Evolutionary conservation across 352 stramenopile genomes (phyloP), one percentile per base, ranked within the genome.

Genomic region (Phytophthora lateralis): DNA sequence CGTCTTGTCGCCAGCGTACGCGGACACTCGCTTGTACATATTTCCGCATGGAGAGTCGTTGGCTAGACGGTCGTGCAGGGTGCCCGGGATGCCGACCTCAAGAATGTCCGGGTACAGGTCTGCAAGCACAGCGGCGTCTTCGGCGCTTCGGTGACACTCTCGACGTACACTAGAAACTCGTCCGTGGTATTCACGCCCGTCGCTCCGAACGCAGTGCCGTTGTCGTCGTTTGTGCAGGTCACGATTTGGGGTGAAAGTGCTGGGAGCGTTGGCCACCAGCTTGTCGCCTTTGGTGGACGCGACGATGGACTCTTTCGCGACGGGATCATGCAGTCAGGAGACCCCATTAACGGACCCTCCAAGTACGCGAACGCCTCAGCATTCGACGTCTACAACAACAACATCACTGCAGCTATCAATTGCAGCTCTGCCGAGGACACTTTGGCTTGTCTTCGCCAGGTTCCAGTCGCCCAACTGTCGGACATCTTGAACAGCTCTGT

Each of bases 181-280:
- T 60, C 60, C n/a, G 53, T 69, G 5, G 45, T 69, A 46, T 69
- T 38, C 5, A 39, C 21, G 17, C 53, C 60, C 5, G 18, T 15
- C 21, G 41, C 30, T 10, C 60, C 60, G 26, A 69, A 69, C 7
- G 60, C 60, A 6, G 53, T 51, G 4, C 66, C 66, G 42, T 78
- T 66, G 17, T 72, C 60, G 14, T 55, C 44, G 58, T 78, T 78
- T 3, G 46, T 35, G 20, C n/a, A 72, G 52, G 60, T 68, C 9
- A 68, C 60, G 29, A 52, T 68, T 10, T 68, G 60, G 60, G 60
- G 60, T 14, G 60, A 68, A 41, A 68, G 60, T 30, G 80, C 88
- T 18, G 66, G 8, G 35, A 66, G 56, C 61, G 51, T 74, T 12
- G 37, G 29, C 4, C 50, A 74, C 37, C 60, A 68, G 38, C 61